Conservation (phyloP, 495 filamentous ascomycete species). For the Penicillium odoratum region DNA sequence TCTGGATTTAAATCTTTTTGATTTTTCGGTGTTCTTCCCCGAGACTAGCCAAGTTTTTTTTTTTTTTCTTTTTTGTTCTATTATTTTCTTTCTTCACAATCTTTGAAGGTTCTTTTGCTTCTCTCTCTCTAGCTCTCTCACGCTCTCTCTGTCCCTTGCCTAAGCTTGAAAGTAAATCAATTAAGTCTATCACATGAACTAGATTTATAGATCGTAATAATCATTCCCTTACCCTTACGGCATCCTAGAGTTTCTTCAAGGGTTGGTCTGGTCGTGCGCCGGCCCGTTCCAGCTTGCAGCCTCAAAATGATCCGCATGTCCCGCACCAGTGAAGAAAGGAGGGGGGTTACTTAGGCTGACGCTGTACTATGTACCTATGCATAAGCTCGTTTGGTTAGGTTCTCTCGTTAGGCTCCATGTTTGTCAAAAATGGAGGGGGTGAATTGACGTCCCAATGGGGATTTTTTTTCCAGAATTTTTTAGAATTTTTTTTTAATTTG, state of each 20-base stretch:
- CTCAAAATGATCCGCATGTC: slow-evolving; percentile 52
- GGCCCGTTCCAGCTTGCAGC: slow-evolving; percentile 55
- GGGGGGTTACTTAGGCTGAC: slow-evolving; percentile 39
- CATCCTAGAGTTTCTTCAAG: slow-evolving; percentile 43
- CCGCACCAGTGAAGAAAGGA: slow-evolving; percentile 30
- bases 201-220: not conserved
- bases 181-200: too few relatives aligned
- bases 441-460: slow-evolving; percentile 5
- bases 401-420: slow-evolving; percentile 45
- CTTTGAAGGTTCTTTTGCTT: too few relatives aligned
- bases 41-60: slow-evolving; percentile 2
- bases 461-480: not conserved
- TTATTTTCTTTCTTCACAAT: not conserved
- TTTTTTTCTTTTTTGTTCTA: not conserved
- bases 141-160: slow-evolving; percentile 1
- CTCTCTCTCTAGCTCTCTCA: not conserved
- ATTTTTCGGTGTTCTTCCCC: slow-evolving; percentile 5
- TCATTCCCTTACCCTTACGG: slow-evolving; percentile 17
- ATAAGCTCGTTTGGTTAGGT: slow-evolving; percentile 38
- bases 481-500: not conserved
- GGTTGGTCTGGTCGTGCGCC: slow-evolving; percentile 46
- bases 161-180: not conserved
- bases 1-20: not conserved
- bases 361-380: slow-evolving; percentile 42
- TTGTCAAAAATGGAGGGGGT: slow-evolving; percentile 22